These are phyloP conservation scores for Exophiala lecanii-corni DNA, from an alignment of 2,329 filamentous ascomycete genomes.

Conservation along the genomic window DNA sequence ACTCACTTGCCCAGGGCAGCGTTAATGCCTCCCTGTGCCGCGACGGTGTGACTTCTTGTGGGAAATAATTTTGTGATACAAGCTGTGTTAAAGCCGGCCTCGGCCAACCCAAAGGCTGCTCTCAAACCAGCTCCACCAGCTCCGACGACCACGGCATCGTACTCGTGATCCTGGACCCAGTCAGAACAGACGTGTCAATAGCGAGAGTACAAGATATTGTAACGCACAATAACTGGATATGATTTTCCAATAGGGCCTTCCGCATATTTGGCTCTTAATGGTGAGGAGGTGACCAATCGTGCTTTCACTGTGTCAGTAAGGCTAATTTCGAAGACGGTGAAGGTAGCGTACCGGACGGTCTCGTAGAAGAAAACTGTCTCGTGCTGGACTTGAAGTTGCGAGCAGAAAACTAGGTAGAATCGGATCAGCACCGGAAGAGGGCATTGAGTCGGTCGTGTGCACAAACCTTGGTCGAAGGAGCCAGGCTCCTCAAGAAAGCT, in stretches of 20 bases:
- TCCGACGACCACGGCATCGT: slow-evolving; percentile 76
- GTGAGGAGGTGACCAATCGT: slow-evolving; percentile 78
- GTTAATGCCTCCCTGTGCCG: slow-evolving; percentile 63
- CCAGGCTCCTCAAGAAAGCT: slow-evolving; percentile 46
- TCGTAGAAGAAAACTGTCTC: slow-evolving; percentile 82
- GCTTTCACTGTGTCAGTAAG: slow-evolving; percentile 50
- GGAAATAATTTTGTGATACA: slow-evolving; percentile 62
- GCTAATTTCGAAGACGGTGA: no score
- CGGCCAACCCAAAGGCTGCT: slow-evolving; percentile 60
- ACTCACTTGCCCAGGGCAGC: slow-evolving; percentile 50
- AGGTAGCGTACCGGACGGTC: slow-evolving; percentile 67
- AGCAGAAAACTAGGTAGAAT: slow-evolving; percentile 57
- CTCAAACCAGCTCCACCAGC: slow-evolving; percentile 61
- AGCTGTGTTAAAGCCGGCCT: slow-evolving; percentile 60
- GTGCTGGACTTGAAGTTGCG: slow-evolving; percentile 59
- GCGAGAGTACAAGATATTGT: background rate
- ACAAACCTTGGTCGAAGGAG: slow-evolving; percentile 46
- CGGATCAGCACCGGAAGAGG: slow-evolving; percentile 20
- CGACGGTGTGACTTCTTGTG: slow-evolving; percentile 61
- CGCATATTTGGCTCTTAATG: slow-evolving; percentile 88
- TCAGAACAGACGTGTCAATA: background rate
- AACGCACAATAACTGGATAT: slow-evolving; percentile 84
- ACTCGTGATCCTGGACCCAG: slow-evolving; percentile 69
- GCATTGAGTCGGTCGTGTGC: slow-evolving; percentile 2
- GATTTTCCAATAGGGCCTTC: slow-evolving; percentile 80